These are phyloP conservation scores for Paraconiothyrium sp. DNA, from an alignment of 2,329 filamentous ascomycete species.

Conservation along the genomic window DNA sequence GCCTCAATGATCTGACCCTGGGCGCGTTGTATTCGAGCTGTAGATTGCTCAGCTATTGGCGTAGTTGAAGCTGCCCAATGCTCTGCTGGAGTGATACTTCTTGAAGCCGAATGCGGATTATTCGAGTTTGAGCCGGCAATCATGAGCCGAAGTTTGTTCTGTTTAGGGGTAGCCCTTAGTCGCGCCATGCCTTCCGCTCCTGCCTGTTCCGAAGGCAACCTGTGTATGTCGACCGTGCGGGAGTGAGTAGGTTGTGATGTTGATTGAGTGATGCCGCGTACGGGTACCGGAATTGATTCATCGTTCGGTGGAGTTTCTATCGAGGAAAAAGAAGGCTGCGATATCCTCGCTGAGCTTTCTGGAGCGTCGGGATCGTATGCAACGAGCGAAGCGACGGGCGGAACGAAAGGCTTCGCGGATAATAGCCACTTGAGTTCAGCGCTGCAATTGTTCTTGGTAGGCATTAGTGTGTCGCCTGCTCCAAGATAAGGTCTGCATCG, in stretches of 20 bases:
- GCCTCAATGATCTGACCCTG: conserved; percentile 39
- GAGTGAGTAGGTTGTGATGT: conserved; percentile 30
- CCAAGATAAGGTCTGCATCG: conserved; percentile 27
- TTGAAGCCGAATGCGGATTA: conserved; percentile 18
- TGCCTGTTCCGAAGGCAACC: conserved; percentile 22
- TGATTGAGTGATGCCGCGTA: conserved; percentile 26
- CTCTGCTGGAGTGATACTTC: conserved; percentile 14
- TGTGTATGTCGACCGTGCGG: conserved; percentile 39
- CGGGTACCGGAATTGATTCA: conserved; percentile 28
- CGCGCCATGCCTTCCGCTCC: conserved; percentile 53
- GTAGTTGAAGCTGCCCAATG: conserved; percentile 20
- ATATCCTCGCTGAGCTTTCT: conserved; percentile 32
- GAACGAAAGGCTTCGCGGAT: conserved; percentile 56
- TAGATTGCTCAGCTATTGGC: conserved; percentile 16
- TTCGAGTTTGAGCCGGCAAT: conserved; percentile 36
- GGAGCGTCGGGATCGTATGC: conserved; percentile 40
- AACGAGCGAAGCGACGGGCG: conserved; percentile 42
- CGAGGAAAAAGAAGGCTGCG: conserved; percentile 25
- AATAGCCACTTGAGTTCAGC: conserved; percentile 61
- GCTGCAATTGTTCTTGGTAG: conserved; percentile 57
- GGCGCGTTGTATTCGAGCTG: conserved; percentile 19
- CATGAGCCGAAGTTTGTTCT: conserved; percentile 49
- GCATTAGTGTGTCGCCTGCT: conserved; percentile 54
- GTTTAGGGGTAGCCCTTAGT: conserved; percentile 55
- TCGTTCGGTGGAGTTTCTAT: conserved; percentile 29